These are phyloP conservation scores for Acer saccharum DNA, from an alignment of 345 rosid genomes.

Conservation along the genomic window DNA sequence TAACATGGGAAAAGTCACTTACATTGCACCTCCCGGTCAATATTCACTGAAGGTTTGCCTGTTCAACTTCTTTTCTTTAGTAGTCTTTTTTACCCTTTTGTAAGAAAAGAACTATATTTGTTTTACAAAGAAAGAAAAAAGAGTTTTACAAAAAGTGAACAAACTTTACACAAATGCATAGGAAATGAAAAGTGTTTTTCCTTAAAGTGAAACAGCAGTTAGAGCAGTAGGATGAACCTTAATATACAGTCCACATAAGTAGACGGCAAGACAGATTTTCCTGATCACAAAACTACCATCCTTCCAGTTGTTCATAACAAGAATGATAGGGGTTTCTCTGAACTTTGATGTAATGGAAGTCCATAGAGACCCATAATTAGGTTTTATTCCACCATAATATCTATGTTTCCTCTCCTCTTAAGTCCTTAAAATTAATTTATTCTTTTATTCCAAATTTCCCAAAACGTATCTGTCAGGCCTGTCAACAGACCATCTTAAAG, in stretches of 20 bases:
- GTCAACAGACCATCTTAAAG: not conserved
- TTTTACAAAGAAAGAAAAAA: not conserved
- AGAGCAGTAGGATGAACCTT: not conserved
- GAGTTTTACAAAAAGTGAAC: not conserved
- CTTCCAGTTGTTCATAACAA: not conserved
- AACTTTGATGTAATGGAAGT: not conserved
- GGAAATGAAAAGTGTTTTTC: not conserved
- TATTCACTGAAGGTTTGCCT: conserved; percentile 82
- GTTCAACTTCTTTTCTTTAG: conserved; percentile 11
- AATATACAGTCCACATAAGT: not conserved
- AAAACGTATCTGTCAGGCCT: too few species aligned
- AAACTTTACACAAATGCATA: not conserved
- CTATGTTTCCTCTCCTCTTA: not conserved
- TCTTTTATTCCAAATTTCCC: not conserved
- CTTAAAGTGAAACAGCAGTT: not conserved
- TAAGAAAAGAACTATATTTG: not conserved
- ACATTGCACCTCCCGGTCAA: conserved; percentile 97
- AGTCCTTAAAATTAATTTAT: not conserved
- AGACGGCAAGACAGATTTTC: not conserved
- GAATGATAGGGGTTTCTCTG: not conserved
- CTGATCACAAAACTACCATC: not conserved
- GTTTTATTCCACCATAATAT: not conserved
- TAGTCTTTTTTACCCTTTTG: not conserved
- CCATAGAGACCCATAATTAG: not conserved
- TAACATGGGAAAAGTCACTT: conserved; percentile 93